Base-by-base conservation (phyloP, 2,329 filamentous ascomycete genomes). In the Pseudogymnoascus sp. region DNA sequence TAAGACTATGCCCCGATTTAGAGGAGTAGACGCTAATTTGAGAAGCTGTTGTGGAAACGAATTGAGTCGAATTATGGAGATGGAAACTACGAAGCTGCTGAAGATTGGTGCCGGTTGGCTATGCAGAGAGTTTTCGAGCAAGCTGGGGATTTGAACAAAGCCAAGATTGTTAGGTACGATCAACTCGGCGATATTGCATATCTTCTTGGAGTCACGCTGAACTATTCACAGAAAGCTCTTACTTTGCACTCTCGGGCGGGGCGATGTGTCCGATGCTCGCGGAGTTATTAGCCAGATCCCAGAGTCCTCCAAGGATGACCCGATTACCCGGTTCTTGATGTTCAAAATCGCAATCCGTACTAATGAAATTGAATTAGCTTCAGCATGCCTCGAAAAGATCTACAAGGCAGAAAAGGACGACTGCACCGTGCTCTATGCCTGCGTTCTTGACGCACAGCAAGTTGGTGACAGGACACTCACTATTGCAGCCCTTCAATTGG, bases 41-140 rank as follows among this genome's bases (percentile, higher is more conserved):
- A 4, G 10, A 64, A 93, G 89, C 73, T 96, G 3, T 75, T 96
- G 3, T 97, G 92, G 91, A 94, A 91, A 74, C 83, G 81, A 26
- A 78, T 90, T n/a, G 88, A 92, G 61, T 74, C 78, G 0, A 77
- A 78, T 12, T 84, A 83, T 65, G 75, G 74, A 1, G 78, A 82
- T 33, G 76, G 79, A 1, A 75, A 84, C 14, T 82, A 81, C 62
- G 76, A 79, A 2, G 66, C 78, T 12, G 82, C 88, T 1, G 82
- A 88, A 65, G 74, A 77, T 60, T 97, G 91, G 91, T 95, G 90
- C 68, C 78, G 74, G 6, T 71, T 91, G 16, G 86, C 89, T 0
- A 77, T 89, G 11, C 87, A 92, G 69, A 72, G 77, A 0, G 69
- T 90, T 0, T 92, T 97, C 66, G 75, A 80, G 11, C 83, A 83